Evolutionary conservation across 805 yeast species (phyloP).

Genomic region (Teunomyces atbi): DNA sequence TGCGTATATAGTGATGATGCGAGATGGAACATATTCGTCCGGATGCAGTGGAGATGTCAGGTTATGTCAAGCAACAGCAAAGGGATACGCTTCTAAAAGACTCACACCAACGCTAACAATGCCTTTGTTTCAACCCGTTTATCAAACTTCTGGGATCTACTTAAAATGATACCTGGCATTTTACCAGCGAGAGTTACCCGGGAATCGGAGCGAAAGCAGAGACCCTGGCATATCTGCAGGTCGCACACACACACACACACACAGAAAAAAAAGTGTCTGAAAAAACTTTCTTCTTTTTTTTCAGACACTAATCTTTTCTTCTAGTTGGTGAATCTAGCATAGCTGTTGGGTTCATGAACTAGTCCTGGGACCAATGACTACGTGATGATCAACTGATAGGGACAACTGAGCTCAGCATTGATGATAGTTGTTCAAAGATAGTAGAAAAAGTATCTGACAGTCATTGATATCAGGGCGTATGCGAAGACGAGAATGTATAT

Average conservation of each 20-base stretch:
- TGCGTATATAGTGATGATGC: slow-evolving; percentile 45
- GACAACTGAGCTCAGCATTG: slow-evolving; percentile 18
- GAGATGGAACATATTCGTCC: slow-evolving; percentile 34
- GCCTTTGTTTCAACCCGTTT: no score
- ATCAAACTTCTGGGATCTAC: no score
- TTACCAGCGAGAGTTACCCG: no score
- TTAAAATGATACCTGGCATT: no score
- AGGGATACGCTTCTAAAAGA: no score
- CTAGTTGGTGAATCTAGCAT: slow-evolving; percentile 1
- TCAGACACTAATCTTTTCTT: background rate
- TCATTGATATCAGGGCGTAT: background rate
- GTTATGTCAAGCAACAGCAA: no score
- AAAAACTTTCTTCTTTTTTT: background rate
- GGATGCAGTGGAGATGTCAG: no score
- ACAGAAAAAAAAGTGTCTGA: background rate
- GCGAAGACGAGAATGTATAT: background rate
- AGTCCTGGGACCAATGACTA: background rate
- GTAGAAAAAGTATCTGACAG: slow-evolving; percentile 14
- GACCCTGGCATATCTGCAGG: no score
- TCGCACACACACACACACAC: no score
- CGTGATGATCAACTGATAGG: slow-evolving; percentile 18
- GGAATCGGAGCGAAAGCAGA: no score
- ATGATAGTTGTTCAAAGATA: slow-evolving; percentile 17
- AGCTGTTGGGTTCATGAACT: slow-evolving; percentile 2
- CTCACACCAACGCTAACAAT: no score